A percentile compares a stretch with the other conserved stretches of the same genome.
Conservation (phyloP, 2,329 filamentous ascomycete genomes). For the Penicillium psychrosexuale region DNA sequence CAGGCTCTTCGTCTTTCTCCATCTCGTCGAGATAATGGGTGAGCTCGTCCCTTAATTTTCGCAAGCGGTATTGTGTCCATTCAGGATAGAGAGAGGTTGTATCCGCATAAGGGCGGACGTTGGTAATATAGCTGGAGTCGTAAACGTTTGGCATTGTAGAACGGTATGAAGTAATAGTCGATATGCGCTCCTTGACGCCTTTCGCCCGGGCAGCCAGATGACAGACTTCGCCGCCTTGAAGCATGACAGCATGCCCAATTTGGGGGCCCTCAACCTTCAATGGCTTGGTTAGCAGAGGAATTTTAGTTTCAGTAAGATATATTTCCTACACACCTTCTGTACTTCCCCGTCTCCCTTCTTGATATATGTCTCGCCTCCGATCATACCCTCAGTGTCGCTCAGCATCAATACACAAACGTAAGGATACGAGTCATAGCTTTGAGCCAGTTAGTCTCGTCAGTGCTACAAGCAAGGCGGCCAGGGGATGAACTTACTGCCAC, state of each 20-base stretch:
- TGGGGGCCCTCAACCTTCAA: constrained; percentile 8
- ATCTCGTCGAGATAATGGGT: constrained; percentile 3
- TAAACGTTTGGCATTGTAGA: constrained; percentile 16
- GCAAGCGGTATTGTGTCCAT: constrained; percentile 22
- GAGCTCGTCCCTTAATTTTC: constrained; percentile 17
- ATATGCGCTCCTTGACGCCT: constrained; percentile 25
- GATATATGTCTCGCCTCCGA: constrained; percentile 30
- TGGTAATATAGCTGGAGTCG: constrained; percentile 24
- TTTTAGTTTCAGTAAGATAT: neutral
- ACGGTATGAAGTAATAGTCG: constrained; percentile 28
- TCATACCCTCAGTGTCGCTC: constrained; percentile 26
- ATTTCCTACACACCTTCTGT: constrained; percentile 4
- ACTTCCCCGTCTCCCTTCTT: constrained; percentile 20
- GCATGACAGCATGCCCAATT: constrained; percentile 27
- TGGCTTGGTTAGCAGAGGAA: neutral
- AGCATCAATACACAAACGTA: constrained; percentile 34
- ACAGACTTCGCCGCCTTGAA: constrained; percentile 29
- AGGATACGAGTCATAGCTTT: constrained; percentile 21
- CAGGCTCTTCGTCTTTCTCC: neutral
- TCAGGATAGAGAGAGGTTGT: constrained; percentile 19
- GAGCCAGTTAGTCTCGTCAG: neutral
- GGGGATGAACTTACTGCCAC: constrained; percentile 21
- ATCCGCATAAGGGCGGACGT: constrained; percentile 21
- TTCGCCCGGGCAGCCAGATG: constrained; percentile 26
- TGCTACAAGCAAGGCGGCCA: neutral